Evolutionary conservation across 768 basidiomycete species (phyloP).

Genomic region (Dacryopinax primogenitus): DNA sequence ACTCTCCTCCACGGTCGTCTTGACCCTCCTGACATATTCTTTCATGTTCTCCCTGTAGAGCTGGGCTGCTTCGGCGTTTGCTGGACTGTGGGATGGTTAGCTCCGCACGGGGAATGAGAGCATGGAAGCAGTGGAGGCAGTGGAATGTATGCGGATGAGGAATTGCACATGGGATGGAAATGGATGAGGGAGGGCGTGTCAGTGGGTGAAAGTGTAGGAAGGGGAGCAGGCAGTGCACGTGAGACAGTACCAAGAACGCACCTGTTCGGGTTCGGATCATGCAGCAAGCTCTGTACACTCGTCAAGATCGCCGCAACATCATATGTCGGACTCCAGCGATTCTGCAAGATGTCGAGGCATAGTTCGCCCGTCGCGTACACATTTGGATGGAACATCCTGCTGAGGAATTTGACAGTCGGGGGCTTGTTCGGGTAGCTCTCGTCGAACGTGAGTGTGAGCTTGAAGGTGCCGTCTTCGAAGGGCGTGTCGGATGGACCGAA

Average conservation of each 20-base stretch:
- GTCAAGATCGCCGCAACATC: conserved; percentile 98
- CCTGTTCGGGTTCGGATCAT: conserved; percentile 92
- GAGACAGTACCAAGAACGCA: conserved; percentile 20
- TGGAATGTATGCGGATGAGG: not conserved
- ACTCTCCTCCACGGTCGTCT: conserved; percentile 86
- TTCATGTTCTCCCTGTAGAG: conserved; percentile 97
- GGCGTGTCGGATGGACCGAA: conserved; percentile 99
- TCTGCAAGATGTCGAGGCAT: conserved; percentile 96
- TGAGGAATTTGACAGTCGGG: conserved; percentile 92
- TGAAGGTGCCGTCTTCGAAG: conserved; percentile 98
- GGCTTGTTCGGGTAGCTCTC: conserved; percentile 99
- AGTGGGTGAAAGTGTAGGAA: too few species aligned
- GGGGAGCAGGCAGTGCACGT: too few species aligned
- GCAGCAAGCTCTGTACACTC: conserved; percentile 85
- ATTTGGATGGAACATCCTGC: conserved; percentile 98
- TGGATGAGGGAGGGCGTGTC: too few species aligned
- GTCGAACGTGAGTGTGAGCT: conserved; percentile 86
- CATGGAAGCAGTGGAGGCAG: not conserved
- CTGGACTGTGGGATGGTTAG: conserved; percentile 48
- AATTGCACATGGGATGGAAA: too few species aligned
- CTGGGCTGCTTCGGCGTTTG: conserved; percentile 96
- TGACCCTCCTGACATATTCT: conserved; percentile 88
- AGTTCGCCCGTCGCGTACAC: conserved; percentile 98
- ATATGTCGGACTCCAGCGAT: conserved; percentile 97
- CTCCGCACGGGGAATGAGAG: not conserved